These are phyloP conservation scores for Linderniella brevidens DNA, from an alignment of 257 asterid species.

Conservation along the genomic window DNA sequence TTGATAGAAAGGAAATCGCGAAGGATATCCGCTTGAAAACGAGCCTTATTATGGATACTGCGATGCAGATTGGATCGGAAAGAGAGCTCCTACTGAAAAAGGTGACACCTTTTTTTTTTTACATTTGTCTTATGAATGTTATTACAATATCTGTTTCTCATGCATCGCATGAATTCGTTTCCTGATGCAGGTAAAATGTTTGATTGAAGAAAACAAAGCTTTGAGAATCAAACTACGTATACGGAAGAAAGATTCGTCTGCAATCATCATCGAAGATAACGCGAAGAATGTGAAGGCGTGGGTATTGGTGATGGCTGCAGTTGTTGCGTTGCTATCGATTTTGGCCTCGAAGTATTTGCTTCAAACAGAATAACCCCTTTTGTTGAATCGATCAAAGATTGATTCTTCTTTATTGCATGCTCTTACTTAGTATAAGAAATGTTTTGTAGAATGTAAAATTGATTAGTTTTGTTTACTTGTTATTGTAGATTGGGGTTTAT, in stretches of 20 bases:
- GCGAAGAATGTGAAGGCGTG: slow-evolving; percentile 12
- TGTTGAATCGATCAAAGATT: slow-evolving; percentile 10
- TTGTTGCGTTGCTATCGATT: slow-evolving; percentile 27
- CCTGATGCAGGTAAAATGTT: slow-evolving; percentile 36
- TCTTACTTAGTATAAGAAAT: neutral
- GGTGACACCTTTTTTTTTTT: slow-evolving; percentile 19
- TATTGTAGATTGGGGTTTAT: no score
- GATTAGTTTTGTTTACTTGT: neutral
- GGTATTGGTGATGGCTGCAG: slow-evolving; percentile 16
- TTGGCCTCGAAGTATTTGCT: slow-evolving; percentile 23
- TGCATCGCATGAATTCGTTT: neutral
- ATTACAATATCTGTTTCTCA: neutral
- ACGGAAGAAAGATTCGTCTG: slow-evolving; percentile 14
- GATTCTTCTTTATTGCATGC: neutral
- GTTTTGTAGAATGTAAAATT: slow-evolving; percentile 9
- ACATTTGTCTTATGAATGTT: neutral
- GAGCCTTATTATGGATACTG: slow-evolving; percentile 47
- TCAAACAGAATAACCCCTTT: slow-evolving; percentile 8
- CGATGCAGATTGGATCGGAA: slow-evolving; percentile 53
- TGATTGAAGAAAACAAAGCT: slow-evolving; percentile 47
- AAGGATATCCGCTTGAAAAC: slow-evolving; percentile 42
- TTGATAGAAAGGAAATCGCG: slow-evolving; percentile 40
- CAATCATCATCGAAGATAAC: slow-evolving; percentile 8
- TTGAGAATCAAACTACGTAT: slow-evolving; percentile 29
- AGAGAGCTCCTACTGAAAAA: slow-evolving; percentile 64